phyloP scores from a whole-genome alignment of 176 grass and related monocot species.

The Saccharum officinarum region DNA sequence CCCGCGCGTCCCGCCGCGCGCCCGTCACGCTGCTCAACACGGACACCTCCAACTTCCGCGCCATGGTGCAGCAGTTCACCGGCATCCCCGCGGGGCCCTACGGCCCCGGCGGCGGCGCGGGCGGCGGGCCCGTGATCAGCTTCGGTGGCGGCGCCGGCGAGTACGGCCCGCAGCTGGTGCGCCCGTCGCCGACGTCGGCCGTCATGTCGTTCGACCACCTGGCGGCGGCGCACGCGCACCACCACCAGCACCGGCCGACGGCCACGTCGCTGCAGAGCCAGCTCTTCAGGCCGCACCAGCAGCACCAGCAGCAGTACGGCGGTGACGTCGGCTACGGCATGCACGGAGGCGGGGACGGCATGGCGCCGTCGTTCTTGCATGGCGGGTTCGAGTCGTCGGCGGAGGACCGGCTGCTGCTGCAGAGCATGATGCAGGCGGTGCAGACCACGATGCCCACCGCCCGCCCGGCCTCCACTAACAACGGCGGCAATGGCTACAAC shows the following conservation, averaged over 20 bases:
- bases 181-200: slow-evolving; percentile 42
- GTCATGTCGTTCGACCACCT: slow-evolving; percentile 61
- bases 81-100: slow-evolving; percentile 62
- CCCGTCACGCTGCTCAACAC: slow-evolving; percentile 95
- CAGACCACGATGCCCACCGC: slow-evolving; percentile 62
- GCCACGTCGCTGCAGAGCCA: slow-evolving; percentile 49
- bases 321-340: slow-evolving; percentile 10
- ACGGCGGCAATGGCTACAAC: slow-evolving; percentile 56
- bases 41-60: slow-evolving; percentile 90
- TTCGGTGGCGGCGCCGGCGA: slow-evolving; percentile 26
- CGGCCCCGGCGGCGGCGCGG: slow-evolving; percentile 1
- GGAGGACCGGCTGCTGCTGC: slow-evolving; percentile 59
- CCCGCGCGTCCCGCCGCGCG: slow-evolving; percentile 65
- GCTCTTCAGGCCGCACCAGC: slow-evolving; percentile 41
- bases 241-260: slow-evolving; percentile 3
- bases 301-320: neutral
- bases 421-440: slow-evolving; percentile 54
- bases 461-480: slow-evolving; percentile 58
- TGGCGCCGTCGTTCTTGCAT: slow-evolving; percentile 33
- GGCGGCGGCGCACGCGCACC: neutral
- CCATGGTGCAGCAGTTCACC: slow-evolving; percentile 99
- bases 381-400: slow-evolving; percentile 45
- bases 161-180: slow-evolving; percentile 35
- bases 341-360: slow-evolving; percentile 15
- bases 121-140: slow-evolving; percentile 35